Evolutionary conservation across 73 alveolate genomes (phyloP), one percentile per base, ranked within the genome.

Genomic region (Diophrys appendiculata): DNA sequence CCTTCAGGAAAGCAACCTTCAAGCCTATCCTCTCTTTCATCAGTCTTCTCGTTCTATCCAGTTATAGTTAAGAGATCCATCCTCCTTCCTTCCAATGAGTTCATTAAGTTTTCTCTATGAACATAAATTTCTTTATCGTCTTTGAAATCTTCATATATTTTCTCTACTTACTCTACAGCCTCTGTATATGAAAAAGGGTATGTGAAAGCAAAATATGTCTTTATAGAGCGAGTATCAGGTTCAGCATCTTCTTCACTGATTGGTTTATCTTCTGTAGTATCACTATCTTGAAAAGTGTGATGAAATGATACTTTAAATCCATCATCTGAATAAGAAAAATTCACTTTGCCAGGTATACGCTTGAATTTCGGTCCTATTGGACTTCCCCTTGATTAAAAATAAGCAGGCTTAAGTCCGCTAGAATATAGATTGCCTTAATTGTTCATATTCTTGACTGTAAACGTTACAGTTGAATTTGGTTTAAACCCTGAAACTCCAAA

Each of bases 141-240:
- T n/a, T n/a, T n/a, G n/a, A 14, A 13, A 1, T 69, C 73, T 35
- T 64, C 74, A 56, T 88, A 77, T 35, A 87, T 81, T 35, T 52
- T 2, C 67, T 91, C 92, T 31, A 86, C 70, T 71, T 77, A 74
- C 53, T 91, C 75, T 43, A 60, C 67, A 65, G 80, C 79, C 52
- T 92, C 93, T 23, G 76, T 70, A 81, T 76, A 92, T 53, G 94
- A 75, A 77, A 88, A 92, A 2, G 97, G 97, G 74, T 84, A 92
- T 29, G 94, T 76, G 76, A 84, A 92, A 13, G 97, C 90, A 84
- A 92, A 88, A 65, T 65, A 84, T 14, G 91, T 79, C 31, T 79
- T 69, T n/a, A n/a, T n/a, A n/a, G n/a, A n/a, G n/a, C n/a, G n/a
- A n/a, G n/a, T n/a, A n/a, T n/a, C n/a, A n/a, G n/a, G n/a, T n/a